These are phyloP conservation scores for Penicillium sp. DNA, from an alignment of 2,329 filamentous ascomycete species.

Conservation along the genomic window DNA sequence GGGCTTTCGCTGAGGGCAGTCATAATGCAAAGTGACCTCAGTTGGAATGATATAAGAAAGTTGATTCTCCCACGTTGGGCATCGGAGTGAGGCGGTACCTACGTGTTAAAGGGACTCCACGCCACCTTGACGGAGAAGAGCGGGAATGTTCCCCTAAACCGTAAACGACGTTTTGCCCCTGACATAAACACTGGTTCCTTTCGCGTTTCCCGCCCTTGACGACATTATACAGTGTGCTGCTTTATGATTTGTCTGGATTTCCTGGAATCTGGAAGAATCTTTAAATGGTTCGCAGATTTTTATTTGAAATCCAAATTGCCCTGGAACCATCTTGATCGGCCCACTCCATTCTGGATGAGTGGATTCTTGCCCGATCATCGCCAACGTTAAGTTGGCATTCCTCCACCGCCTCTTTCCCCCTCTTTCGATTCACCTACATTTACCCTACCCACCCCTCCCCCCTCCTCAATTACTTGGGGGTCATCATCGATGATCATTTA, in stretches of 20 bases:
- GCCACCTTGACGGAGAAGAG: neutral
- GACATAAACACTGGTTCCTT: neutral
- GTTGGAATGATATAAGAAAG: neutral
- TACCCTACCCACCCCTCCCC: conserved; percentile 4
- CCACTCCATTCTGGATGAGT: conserved; percentile 23
- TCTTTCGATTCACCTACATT: conserved; percentile 13
- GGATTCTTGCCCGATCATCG: conserved; percentile 16
- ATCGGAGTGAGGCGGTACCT: neutral
- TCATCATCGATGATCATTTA: conserved; percentile 7
- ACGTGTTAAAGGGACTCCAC: neutral
- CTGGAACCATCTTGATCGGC: conserved; percentile 1
- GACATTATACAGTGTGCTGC: neutral
- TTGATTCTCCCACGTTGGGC: neutral
- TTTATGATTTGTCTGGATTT: neutral
- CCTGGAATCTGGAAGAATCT: neutral
- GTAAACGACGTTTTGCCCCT: neutral
- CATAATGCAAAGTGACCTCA: neutral
- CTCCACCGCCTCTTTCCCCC: conserved; percentile 26
- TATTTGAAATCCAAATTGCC: conserved; percentile 3
- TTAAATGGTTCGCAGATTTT: neutral
- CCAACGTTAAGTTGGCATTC: conserved; percentile 12
- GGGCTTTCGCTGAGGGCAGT: neutral
- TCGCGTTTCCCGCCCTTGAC: neutral
- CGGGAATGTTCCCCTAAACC: neutral
- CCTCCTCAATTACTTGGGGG: conserved; percentile 15